Percentiles rank a stretch among this genome's conserved stretches.
phyloP scores from a whole-genome alignment of 805 yeast genomes.

The Saccharomycopsis vini region DNA sequence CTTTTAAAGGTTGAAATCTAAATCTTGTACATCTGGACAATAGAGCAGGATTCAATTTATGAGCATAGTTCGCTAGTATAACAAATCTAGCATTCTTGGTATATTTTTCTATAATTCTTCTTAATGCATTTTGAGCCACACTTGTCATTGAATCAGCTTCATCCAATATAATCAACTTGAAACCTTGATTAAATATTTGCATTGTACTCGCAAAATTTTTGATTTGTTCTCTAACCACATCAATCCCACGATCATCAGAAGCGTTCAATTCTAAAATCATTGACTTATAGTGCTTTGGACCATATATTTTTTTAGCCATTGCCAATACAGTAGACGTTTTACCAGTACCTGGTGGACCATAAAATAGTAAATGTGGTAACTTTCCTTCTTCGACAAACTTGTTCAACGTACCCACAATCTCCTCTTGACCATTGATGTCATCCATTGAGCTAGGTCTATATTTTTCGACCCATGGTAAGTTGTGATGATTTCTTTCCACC shows the following conservation, averaged over 20 bases:
- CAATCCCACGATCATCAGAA: conserved; percentile 95
- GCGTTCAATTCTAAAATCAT: conserved; percentile 96
- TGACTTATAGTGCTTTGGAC: conserved; percentile 61
- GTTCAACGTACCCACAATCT: conserved; percentile 60
- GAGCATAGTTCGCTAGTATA: conserved; percentile 91
- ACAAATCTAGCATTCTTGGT: conserved; percentile 94
- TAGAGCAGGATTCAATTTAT: conserved; percentile 90
- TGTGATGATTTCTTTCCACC: no score
- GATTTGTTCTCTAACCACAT: conserved; percentile 94
- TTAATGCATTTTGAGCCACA: conserved; percentile 74
- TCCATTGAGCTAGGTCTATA: conserved; percentile 80
- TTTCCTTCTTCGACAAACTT: conserved; percentile 76
- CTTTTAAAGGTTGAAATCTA: conserved; percentile 75
- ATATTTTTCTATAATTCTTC: conserved; percentile 79
- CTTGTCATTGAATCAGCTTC: conserved; percentile 95
- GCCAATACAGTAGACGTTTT: conserved; percentile 86
- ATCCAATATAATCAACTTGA: conserved; percentile 85
- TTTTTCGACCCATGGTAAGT: conserved; percentile 89
- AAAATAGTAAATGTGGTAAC: conserved; percentile 85
- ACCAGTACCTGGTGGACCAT: conserved; percentile 95
- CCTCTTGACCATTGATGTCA: conserved; percentile 87
- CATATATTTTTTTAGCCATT: conserved; percentile 79
- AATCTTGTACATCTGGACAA: conserved; percentile 92
- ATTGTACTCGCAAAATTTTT: conserved; percentile 93
- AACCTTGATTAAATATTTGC: conserved; percentile 81